Evolutionary conservation across 345 rosid genomes (phyloP).

Genomic region (Rhodomyrtus tomentosa): DNA sequence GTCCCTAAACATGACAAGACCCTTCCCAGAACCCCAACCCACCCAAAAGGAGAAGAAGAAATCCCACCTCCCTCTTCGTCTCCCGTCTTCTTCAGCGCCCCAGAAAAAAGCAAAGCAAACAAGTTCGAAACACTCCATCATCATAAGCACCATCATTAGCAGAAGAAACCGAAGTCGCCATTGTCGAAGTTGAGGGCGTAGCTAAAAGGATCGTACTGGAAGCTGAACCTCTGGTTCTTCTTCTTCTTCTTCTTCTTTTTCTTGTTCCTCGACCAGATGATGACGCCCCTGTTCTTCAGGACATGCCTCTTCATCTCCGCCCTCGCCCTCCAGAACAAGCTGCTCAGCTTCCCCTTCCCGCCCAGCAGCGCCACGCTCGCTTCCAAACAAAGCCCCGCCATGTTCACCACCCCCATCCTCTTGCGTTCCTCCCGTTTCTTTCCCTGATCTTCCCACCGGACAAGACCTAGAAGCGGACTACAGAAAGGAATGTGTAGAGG

Average conservation of each 20-base stretch:
- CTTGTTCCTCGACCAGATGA: not conserved
- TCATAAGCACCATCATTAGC: conserved; percentile 12
- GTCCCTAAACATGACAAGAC: not conserved
- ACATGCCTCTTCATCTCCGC: conserved; percentile 37
- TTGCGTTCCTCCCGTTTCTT: not conserved
- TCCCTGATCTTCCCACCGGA: not conserved
- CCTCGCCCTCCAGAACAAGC: conserved; percentile 47
- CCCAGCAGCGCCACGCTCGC: not conserved
- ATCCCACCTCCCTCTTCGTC: not conserved
- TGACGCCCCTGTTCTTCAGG: not conserved
- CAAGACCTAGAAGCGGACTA: not conserved
- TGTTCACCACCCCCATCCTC: not conserved
- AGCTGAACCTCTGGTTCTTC: conserved; percentile 33
- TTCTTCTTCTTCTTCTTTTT: conserved; percentile 9
- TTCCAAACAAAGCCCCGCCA: not conserved
- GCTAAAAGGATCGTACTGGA: conserved; percentile 61
- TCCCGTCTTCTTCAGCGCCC: not conserved
- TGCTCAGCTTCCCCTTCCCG: conserved; percentile 38
- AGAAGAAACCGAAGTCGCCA: conserved; percentile 52
- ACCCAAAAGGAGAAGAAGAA: not conserved
- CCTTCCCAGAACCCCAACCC: not conserved
- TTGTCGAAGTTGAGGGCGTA: conserved; percentile 81
- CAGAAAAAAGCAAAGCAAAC: not conserved
- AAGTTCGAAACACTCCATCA: not conserved
- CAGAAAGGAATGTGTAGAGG: not conserved